phyloP scores from a whole-genome alignment of 257 asterid species.

The Lantana camara region DNA sequence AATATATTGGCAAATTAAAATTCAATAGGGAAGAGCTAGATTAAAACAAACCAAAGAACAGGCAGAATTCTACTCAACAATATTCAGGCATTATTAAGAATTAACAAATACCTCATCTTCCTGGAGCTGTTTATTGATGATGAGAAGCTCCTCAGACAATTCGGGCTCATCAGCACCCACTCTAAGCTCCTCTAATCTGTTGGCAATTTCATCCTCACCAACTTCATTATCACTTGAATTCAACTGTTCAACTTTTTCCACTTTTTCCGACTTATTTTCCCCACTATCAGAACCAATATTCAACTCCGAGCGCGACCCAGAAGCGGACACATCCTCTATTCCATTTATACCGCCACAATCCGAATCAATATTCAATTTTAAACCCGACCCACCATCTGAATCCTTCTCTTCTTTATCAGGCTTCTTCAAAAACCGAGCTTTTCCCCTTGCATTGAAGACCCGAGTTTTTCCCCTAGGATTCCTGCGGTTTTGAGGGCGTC shows the following conservation, averaged over 20 bases:
- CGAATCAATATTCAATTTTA: conserved; percentile 20
- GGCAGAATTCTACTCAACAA: neutral
- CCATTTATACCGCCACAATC: conserved; percentile 12
- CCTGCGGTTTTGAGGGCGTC: conserved; percentile 14
- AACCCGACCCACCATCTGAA: too few relatives aligned
- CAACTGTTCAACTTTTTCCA: conserved; percentile 24
- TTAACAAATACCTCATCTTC: conserved; percentile 71
- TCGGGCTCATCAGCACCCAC: conserved; percentile 45
- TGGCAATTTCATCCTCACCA: conserved; percentile 41
- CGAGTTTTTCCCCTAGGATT: conserved; percentile 32
- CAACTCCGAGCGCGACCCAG: conserved; percentile 11
- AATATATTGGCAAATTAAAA: too few relatives aligned
- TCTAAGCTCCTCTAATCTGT: conserved; percentile 53
- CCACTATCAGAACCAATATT: conserved; percentile 9
- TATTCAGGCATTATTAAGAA: conserved; percentile 4
- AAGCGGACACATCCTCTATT: conserved; percentile 28
- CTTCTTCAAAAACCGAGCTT: conserved; percentile 34
- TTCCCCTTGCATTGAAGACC: conserved; percentile 22
- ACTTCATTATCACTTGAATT: conserved; percentile 20
- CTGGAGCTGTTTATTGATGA: conserved; percentile 66
- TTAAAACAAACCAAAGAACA: too few relatives aligned
- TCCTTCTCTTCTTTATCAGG: conserved; percentile 5
- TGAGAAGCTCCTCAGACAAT: conserved; percentile 56
- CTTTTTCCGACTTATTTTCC: conserved; percentile 19
- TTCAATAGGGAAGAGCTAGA: too few relatives aligned